phyloP scores from a whole-genome alignment of 352 stramenopile species.

The Thraustochytrium sp. region DNA sequence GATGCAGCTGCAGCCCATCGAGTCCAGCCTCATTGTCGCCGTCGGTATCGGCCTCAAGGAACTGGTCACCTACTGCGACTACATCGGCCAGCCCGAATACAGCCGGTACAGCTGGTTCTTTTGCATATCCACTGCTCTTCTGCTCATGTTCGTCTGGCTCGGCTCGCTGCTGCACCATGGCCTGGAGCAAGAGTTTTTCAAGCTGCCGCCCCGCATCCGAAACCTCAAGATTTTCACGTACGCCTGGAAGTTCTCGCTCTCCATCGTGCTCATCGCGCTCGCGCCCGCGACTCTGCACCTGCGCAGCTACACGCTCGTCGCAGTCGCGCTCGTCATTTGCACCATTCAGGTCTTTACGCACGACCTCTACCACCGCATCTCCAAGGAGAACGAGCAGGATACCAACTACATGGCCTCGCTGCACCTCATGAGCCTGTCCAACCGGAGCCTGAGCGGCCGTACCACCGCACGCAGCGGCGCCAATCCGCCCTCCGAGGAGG shows the following conservation, averaged over 20 bases:
- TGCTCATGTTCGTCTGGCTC: not conserved
- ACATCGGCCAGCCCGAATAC: not conserved
- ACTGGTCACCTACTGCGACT: not conserved
- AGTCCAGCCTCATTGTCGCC: conserved; percentile 16
- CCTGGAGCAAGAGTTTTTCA: not conserved
- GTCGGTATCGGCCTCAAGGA: conserved; percentile 29
- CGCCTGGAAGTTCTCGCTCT: conserved; percentile 19
- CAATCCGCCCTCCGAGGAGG: not conserved
- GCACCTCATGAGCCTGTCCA: not conserved
- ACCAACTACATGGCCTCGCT: not conserved
- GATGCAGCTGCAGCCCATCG: conserved; percentile 10
- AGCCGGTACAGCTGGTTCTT: conserved; percentile 29
- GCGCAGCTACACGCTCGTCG: not conserved
- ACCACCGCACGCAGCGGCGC: not conserved
- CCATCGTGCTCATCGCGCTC: not conserved
- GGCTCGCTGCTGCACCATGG: not conserved
- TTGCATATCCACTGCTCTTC: not conserved
- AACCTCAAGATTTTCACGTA: conserved; percentile 33
- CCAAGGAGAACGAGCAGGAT: conserved; percentile 29
- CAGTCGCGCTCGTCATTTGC: not conserved
- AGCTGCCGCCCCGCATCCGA: not conserved
- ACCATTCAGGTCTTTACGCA: not conserved
- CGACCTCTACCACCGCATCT: conserved; percentile 25
- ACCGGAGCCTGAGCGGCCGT: not conserved
- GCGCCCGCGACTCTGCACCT: not conserved